Evolutionary conservation across 257 asterid genomes (phyloP).

Genomic region (Anisodus tanguticus): DNA sequence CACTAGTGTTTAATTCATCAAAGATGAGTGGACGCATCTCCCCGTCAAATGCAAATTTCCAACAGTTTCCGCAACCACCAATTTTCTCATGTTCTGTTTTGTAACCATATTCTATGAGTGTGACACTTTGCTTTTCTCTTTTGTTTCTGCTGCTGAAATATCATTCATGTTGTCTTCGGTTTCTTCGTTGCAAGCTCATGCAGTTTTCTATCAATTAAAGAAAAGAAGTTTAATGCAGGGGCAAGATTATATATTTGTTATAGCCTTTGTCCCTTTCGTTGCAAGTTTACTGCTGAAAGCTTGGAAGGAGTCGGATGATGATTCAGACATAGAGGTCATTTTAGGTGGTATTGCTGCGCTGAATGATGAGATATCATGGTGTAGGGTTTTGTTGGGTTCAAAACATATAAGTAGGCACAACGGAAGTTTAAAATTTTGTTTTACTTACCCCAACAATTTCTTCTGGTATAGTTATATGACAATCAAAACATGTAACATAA

Average conservation of each 20-base stretch:
- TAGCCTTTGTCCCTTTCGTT: slow-evolving; percentile 70
- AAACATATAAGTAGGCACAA: too few relatives aligned
- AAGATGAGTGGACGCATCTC: too few relatives aligned
- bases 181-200: not conserved
- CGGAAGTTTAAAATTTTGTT: too few relatives aligned
- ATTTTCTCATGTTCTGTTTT: too few relatives aligned
- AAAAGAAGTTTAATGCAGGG: slow-evolving; percentile 56
- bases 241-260: slow-evolving; percentile 80
- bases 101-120: not conserved
- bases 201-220: not conserved
- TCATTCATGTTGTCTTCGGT: not conserved
- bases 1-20: too few relatives aligned
- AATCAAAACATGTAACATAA: too few relatives aligned
- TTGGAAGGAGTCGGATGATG: slow-evolving; percentile 61
- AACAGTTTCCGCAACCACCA: too few relatives aligned
- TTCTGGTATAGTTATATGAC: too few relatives aligned
- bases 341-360: slow-evolving; percentile 72
- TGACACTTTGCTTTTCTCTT: not conserved
- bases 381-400: too few relatives aligned
- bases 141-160: not conserved
- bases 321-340: slow-evolving; percentile 61
- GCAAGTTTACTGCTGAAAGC: slow-evolving; percentile 76
- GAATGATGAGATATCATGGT: slow-evolving; percentile 75
- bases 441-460: too few relatives aligned
- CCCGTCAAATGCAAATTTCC: too few relatives aligned